Evolutionary conservation across 1,284 basidiomycete species (phyloP), one percentile per base, ranked within the genome.

Genomic region (Coniferiporia weirii): DNA sequence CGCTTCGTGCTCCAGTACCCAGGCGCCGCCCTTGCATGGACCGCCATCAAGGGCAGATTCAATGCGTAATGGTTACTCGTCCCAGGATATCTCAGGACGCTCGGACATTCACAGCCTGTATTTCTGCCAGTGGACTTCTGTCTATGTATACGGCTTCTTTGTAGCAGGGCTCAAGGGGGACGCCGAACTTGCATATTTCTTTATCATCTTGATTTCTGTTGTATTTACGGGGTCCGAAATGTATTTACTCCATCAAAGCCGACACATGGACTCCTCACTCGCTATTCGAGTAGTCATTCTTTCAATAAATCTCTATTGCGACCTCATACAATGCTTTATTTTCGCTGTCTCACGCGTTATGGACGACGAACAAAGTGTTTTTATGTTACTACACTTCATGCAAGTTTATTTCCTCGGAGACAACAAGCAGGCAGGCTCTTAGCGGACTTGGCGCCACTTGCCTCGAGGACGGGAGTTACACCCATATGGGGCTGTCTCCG

Each of bases 1-100:
- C 64, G 65, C 22, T 69, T 69, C 59, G 63, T 69, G 20, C 38
- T 57, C 9, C 51, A 49, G 38, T 59, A 67, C 22, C 67, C 68
- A 1, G 47, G 36, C 15, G 66, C 64, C 35, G 60, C 63, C 13
- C 52, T 52, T 27, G 66, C 64, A 13, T 68, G 67, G 67, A 52
- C 56, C 34, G 64, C 67, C 6, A 63, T 68, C 34, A 66, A 67
- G 58, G 54, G 56, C 22, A 60, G 66, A 38, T 68, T 67, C 40
- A 53, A n/a, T 45, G 45, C 56, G 36, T 58, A 20, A 59, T 34
- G 15, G 9, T 20, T 15, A 38, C 40, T 34, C 22, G 17, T 12
- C 8, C 38, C 38, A 12, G 15, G 38, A 10, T 10, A 2, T 40
- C 15, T 15, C 12, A 10, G 38, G 38, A 40, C 38, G 8, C 8